Evolutionary conservation across 2,329 filamentous ascomycete genomes (phyloP), one percentile per base, ranked within the genome.

Genomic region (Aspergillus sp.): DNA sequence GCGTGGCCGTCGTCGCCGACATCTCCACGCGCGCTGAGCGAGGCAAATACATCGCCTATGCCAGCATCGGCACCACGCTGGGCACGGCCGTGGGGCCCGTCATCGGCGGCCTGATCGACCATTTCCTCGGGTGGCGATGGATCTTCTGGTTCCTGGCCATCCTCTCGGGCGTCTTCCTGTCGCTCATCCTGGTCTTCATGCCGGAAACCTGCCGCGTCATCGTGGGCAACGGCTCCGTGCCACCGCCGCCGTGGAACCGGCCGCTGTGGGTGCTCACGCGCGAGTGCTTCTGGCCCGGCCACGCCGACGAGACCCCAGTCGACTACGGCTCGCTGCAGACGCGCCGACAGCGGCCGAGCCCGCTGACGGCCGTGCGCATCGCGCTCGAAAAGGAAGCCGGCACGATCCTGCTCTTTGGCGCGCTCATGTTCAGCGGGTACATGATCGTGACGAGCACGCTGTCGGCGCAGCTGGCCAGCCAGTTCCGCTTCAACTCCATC

Each of bases 111-210:
- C 57, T 88, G 1, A 68, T 90, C 16, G 78, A 79, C 16, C 75
- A 87, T 57, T 87, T 81, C 55, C 75, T 87, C 0, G 84, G 83
- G 7, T 89, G 86, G 86, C 74, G 81, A n/a, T 77, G 81, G 50
- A 83, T 88, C 51, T 88, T 88, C 61, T 88, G 85, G 85, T 87
- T 88, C 62, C 76, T 86, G 51, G 76, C 81, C 34, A 85, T 88
- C 34, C 70, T 71, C 1, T 65, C 70, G 0, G 61, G 58, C 0
- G 67, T 60, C 3, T 68, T 71, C 0, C 82, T 81, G 67, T 67
- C 86, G 23, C 54, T 86, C 2, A 77, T 82, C 0, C 82, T 83
- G 53, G 61, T 78, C 2, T 58, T 86, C 10, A 74, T 81, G 4
- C 87, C 85, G 0, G 77, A 79, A 56, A 79, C 76, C 1, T 68